These are phyloP conservation scores for Dryas integrifolia DNA, from an alignment of 331 rosid species.

Conservation along the genomic window DNA sequence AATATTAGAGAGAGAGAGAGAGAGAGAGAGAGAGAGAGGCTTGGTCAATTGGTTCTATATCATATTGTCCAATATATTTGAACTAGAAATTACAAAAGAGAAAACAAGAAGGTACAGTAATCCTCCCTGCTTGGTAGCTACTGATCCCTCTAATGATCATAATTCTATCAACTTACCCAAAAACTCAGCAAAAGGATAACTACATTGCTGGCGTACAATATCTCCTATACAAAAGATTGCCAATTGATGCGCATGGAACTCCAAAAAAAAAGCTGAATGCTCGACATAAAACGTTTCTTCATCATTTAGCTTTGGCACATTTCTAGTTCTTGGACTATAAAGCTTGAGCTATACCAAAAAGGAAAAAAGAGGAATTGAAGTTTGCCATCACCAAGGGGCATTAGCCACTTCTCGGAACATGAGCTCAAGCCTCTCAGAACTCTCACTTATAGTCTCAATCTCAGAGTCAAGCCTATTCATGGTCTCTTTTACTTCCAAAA, in stretches of 20 bases:
- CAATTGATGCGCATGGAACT: too few relatives aligned
- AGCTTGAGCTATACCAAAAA: not conserved
- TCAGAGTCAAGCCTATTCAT: slow-evolving; percentile 28
- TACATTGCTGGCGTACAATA: too few relatives aligned
- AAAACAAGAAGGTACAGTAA: not conserved
- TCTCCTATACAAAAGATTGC: not conserved
- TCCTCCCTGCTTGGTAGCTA: not conserved
- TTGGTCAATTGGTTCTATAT: not conserved
- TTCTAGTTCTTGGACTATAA: not conserved
- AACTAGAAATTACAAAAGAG: not conserved
- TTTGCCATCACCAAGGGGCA: slow-evolving; percentile 45
- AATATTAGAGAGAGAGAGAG: too few relatives aligned
- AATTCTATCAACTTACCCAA: not conserved
- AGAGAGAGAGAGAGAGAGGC: too few relatives aligned
- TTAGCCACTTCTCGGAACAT: slow-evolving; percentile 37
- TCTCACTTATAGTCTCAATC: slow-evolving; percentile 8
- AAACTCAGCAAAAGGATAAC: not conserved
- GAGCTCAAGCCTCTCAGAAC: slow-evolving; percentile 22
- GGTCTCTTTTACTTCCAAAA: slow-evolving; percentile 21
- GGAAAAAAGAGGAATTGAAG: not conserved
- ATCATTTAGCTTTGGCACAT: slow-evolving; percentile 1
- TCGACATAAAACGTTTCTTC: slow-evolving; percentile 2
- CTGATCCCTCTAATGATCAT: not conserved
- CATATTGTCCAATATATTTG: not conserved
- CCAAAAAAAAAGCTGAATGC: not conserved